These are phyloP conservation scores for Phyllosticta ampelicida DNA, from an alignment of 2,329 filamentous ascomycete genomes.

Conservation along the genomic window DNA sequence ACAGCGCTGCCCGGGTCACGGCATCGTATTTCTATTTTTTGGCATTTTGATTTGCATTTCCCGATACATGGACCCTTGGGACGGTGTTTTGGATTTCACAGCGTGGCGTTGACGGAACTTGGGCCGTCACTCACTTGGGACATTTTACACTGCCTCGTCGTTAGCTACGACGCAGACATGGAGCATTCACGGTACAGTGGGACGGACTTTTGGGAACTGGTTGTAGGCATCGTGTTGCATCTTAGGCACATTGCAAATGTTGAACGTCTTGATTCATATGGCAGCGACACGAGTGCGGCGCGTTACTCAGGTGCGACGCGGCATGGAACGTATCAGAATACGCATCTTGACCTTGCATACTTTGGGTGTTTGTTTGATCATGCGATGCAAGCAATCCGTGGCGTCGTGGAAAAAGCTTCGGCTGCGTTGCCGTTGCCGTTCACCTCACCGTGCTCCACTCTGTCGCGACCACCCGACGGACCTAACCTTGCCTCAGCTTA, in stretches of 20 bases:
- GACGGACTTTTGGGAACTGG: neutral
- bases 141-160: neutral
- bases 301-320: neutral
- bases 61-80: neutral
- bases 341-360: neutral
- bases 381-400: neutral
- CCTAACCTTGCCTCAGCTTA: neutral
- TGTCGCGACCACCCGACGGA: neutral
- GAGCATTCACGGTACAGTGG: neutral
- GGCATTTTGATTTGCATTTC: neutral
- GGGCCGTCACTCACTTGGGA: slow-evolving; percentile 6
- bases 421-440: neutral
- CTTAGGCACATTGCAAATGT: neutral
- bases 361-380: neutral
- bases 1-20: neutral
- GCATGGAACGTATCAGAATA: neutral
- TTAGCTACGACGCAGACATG: neutral
- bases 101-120: slow-evolving; percentile 5
- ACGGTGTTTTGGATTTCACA: slow-evolving; percentile 3
- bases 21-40: neutral
- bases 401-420: neutral
- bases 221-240: neutral
- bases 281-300: neutral
- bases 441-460: neutral
- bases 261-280: neutral